Evolutionary conservation across 2,329 filamentous ascomycete genomes (phyloP), one percentile per base, ranked within the genome.

Genomic region (Fusarium brachygibbosum): DNA sequence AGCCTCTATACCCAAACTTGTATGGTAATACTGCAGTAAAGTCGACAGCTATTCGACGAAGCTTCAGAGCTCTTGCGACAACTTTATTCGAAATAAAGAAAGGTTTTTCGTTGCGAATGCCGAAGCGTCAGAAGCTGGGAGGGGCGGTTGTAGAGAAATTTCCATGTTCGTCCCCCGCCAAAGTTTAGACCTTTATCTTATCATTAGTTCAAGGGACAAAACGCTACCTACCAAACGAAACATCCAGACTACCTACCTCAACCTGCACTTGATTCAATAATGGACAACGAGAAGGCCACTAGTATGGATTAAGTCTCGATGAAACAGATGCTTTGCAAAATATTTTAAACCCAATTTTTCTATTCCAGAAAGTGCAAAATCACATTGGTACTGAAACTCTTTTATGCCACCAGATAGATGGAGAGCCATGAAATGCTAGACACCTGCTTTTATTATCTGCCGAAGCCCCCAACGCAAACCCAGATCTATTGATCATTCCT

Each of bases 161-260:
- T 71, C 60, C 60, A 56, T 51, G 40, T 25, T 70, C 53, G 68
- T 71, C 60, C 68, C 68, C 68, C 68, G 68, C 68, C 68, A 71
- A 69, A 71, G 25, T 69, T 57, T 61, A 29, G 52, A 65, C 21
- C 34, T 58, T 71, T 71, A 71, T 71, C 68, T 71, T 71, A 71
- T 71, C 68, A 62, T 21, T 4, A 21, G 40, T 32, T 56, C 40
- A 23, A 48, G 40, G 40, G 35, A 48, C 44, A 28, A 50, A 34
- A 34, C 23, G 31, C 10, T 9, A 14, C 32, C 10, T 9, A 14
- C 32, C 16, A 37, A 34, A 42, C 10, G n/a, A 25, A 28, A 29
- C 10, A 37, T 23, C 7, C 6, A 32, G 14, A 11, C 28, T 34
- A 34, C 16, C 25, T 16, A 6, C 19, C n/a, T 46, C 16, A 14